phyloP scores from a whole-genome alignment of 257 asterid species.

The Solanum acaule region DNA sequence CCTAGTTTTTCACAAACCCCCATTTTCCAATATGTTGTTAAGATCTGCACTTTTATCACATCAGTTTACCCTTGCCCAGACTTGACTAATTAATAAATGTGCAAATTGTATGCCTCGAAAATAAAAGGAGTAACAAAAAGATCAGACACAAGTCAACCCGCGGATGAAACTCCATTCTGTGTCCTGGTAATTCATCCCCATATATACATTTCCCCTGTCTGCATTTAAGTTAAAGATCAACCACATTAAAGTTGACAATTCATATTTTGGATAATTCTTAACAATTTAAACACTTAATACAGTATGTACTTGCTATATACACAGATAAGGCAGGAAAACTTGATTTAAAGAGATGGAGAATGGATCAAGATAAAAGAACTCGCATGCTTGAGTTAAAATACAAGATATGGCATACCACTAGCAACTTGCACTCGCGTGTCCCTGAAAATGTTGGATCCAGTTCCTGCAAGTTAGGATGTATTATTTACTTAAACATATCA shows the following conservation, averaged over 20 bases:
- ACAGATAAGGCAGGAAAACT: not conserved
- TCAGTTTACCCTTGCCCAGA: not conserved
- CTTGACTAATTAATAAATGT: not conserved
- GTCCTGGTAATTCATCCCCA: not conserved
- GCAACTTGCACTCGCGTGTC: slow-evolving; percentile 78
- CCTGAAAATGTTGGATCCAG: slow-evolving; percentile 97
- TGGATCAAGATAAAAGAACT: not conserved
- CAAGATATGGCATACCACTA: slow-evolving; percentile 41
- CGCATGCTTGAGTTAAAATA: not conserved
- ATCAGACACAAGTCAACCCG: not conserved
- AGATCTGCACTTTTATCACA: not conserved
- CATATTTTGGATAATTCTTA: not conserved
- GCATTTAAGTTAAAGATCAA: not conserved
- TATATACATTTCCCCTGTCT: not conserved
- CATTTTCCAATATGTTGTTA: not conserved
- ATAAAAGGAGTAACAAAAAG: not conserved
- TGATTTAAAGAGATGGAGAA: not conserved
- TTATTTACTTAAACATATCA: not conserved
- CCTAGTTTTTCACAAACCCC: not conserved
- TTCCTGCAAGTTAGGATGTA: slow-evolving; percentile 40
- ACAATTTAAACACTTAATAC: not conserved
- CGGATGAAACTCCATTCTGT: not conserved
- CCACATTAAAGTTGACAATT: not conserved
- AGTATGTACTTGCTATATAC: not conserved
- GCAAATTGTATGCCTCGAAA: not conserved